Percentiles rank a stretch among this genome's conserved stretches.
phyloP scores from a whole-genome alignment of 176 grass and related monocot species.

The Eragrostis curvula region DNA sequence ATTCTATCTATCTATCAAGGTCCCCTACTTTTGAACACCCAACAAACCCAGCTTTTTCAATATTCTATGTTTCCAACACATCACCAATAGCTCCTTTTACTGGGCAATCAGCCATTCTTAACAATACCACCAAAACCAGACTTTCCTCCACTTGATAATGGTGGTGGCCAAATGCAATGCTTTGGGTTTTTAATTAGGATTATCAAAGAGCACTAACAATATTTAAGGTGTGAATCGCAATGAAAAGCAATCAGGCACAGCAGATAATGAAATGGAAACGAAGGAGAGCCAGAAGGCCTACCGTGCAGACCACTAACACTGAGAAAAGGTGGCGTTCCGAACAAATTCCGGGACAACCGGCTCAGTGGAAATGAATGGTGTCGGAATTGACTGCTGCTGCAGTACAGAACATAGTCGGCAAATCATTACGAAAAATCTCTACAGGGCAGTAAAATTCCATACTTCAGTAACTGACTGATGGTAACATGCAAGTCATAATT shows the following conservation, averaged over 20 bases:
- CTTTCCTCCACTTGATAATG: constrained; percentile 60
- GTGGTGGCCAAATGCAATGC: constrained; percentile 55
- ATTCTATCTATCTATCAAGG: constrained; percentile 45
- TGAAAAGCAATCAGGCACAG: constrained; percentile 45
- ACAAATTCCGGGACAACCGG: constrained; percentile 51
- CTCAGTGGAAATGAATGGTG: constrained; percentile 44
- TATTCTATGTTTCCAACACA: constrained; percentile 40
- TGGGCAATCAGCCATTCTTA: constrained; percentile 53
- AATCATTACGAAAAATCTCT: constrained; percentile 50
- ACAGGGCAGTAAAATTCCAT: constrained; percentile 36
- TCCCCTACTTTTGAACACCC: constrained; percentile 37
- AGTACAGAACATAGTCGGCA: constrained; percentile 46
- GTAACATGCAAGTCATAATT: constrained; percentile 18
- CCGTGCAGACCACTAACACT: constrained; percentile 43
- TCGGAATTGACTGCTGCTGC: constrained; percentile 54
- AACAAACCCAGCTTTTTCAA: constrained; percentile 44
- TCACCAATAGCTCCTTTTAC: constrained; percentile 47
- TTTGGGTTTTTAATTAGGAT: constrained; percentile 47
- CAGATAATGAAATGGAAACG: constrained; percentile 40
- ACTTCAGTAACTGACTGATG: constrained; percentile 44
- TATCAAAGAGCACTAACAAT: constrained; percentile 58
- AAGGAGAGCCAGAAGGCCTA: constrained; percentile 40
- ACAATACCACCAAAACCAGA: constrained; percentile 60
- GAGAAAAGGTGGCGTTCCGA: constrained; percentile 31
- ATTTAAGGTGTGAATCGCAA: constrained; percentile 48